Percentiles rank a stretch among this genome's conserved stretches.
phyloP scores from a whole-genome alignment of 192 early-diverging fungal genomes.

The Spizellomyces sp. region DNA sequence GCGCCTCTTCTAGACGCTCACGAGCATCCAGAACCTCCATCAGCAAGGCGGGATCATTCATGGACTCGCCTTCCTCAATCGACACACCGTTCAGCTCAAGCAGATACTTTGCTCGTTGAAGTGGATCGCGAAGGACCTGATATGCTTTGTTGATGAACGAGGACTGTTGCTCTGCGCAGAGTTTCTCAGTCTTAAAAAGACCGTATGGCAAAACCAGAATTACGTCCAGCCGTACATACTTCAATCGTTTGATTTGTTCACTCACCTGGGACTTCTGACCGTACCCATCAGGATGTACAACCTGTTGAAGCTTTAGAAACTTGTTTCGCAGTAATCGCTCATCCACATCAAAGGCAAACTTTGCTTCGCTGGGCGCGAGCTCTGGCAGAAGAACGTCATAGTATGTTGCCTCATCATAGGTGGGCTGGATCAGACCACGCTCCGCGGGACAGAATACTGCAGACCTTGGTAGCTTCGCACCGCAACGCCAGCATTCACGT shows the following conservation, averaged over 20 bases:
- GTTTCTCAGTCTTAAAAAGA: slow-evolving; percentile 49
- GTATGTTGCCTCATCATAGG: slow-evolving; percentile 54
- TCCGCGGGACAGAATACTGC: slow-evolving; percentile 60
- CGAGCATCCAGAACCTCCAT: slow-evolving; percentile 82
- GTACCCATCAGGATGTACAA: slow-evolving; percentile 84
- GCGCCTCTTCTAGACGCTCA: slow-evolving; percentile 74
- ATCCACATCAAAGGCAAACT: slow-evolving; percentile 67
- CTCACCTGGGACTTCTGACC: slow-evolving; percentile 60
- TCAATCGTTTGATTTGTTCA: background rate
- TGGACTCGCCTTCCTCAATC: slow-evolving; percentile 60
- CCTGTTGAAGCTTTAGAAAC: slow-evolving; percentile 79
- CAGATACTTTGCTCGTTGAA: slow-evolving; percentile 81
- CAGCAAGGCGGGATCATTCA: slow-evolving; percentile 71
- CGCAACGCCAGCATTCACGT: slow-evolving; percentile 68
- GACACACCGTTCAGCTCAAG: slow-evolving; percentile 59
- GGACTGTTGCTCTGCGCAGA: slow-evolving; percentile 71
- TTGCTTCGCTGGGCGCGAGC: slow-evolving; percentile 24
- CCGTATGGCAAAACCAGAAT: background rate
- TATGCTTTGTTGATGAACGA: slow-evolving; percentile 88
- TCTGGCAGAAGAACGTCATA: slow-evolving; percentile 58
- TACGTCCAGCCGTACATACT: background rate
- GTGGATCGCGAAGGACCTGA: slow-evolving; percentile 73
- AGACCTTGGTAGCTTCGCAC: slow-evolving; percentile 38
- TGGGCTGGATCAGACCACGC: slow-evolving; percentile 63
- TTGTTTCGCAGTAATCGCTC: slow-evolving; percentile 54